Evolutionary conservation across 1,139 yeast species (phyloP), one percentile per base, ranked within the genome.

Genomic region (Dujonia santamariae): DNA sequence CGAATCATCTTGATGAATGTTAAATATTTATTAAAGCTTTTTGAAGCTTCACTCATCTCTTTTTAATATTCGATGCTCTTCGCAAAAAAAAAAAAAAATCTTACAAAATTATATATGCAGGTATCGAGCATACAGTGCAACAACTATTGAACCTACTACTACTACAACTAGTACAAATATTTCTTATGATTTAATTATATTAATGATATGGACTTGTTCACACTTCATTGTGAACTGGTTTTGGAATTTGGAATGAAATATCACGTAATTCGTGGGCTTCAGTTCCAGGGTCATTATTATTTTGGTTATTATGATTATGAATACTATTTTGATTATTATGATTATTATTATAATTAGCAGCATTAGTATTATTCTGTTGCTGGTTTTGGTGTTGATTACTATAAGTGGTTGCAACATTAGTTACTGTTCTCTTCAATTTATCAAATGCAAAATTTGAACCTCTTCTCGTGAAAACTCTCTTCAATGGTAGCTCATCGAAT

Each of bases 1-100:
- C 98, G 77, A 41, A 87, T 68, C 96, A 69, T 67, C 6, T 5
- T 12, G 30, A 36, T 19, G 5, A 7, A 7, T 21, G 9, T 15
- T 14, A 7, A 16, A 17, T 29, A 11, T 20, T 8, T 21, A 9
- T 17, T 4, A n/a, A n/a, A 14, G 32, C 11, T 21, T 21, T 11
- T 21, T 12, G 9, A 11, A 21, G 9, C 9, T 11, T 21, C 12
- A 12, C 23, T 9, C 23, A 11, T 21, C 12, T 21, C 17, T 9
- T 25, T 19, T 26, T 16, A 11, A n/a, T 7, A n/a, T 19, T 12
- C 21, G 29, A 26, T 26, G 29, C 29, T 26, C 29, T 26, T 26
- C 29, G 9, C 19, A n/a, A n/a, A n/a, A 20, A 20, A 20, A 19
- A 7, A 11, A 11, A 7, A 19, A 19, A 19, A 11, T 19, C 11